Evolutionary conservation across 2,329 filamentous ascomycete species (phyloP), one percentile per base, ranked within the genome.

Genomic region (Epichloe baconii): DNA sequence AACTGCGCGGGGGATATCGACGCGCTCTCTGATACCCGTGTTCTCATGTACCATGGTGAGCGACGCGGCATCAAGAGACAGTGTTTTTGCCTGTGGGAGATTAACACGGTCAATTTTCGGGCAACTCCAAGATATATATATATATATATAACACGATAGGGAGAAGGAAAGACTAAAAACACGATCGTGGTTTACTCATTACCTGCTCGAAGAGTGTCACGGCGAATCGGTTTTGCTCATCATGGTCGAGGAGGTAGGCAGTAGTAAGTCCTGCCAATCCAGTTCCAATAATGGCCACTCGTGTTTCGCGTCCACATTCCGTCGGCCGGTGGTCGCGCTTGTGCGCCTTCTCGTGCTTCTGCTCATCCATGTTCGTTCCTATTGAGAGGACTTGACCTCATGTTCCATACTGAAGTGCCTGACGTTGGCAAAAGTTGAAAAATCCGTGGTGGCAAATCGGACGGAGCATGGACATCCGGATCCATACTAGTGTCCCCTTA

Each of bases 151-250:
- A 10, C 8, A 31, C 26, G 8, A 10, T 4, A 3, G 8, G 3
- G 26, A 31, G 26, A 31, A 31, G 10, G 8, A 11, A 11, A 11
- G 8, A 31, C 8, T 11, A 10, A 31, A 1, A 4, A 31, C 10
- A 4, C 26, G 26, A 10, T 31, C 8, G 10, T 31, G 26, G 26
- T 4, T 4, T 23, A 36, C 38, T 45, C 57, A 35, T 31, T 35
- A 68, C 68, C 62, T 68, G 66, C 51, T 70, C 68, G 41, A 69
- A 67, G 2, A 70, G 53, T 0, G 66, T 66, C 45, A 70, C 61
- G 0, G 57, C 44, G 43, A 65, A 69, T 6, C 64, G 61, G 15
- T 55, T 42, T n/a, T 58, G 23, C 11, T 50, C 38, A 50, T 69
- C 67, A 19, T 58, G 59, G 8, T 64, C 59, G 7, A 70, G 54